phyloP scores from a whole-genome alignment of 768 basidiomycete genomes.

The Rossbeevera mucosa region DNA sequence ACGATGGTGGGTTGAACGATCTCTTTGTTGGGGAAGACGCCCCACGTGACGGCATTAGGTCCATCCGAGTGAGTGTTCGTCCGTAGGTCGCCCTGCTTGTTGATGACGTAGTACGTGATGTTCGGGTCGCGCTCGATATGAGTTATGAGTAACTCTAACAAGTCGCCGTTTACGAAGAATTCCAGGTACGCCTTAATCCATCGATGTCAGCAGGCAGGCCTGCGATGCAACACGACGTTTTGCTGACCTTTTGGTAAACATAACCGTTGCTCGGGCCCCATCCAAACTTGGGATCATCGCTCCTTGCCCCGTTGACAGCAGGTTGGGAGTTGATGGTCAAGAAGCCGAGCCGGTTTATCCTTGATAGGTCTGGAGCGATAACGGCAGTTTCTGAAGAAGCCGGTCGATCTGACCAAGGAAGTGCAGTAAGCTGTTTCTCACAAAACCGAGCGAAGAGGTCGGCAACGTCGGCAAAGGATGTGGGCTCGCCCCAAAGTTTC shows the following conservation, averaged over 20 bases:
- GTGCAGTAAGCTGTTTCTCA: conserved; percentile 58
- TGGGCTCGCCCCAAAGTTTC: conserved; percentile 84
- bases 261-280: conserved; percentile 95
- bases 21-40: conserved; percentile 96
- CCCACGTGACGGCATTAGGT: conserved; percentile 99
- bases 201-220: not conserved
- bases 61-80: conserved; percentile 95
- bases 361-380: conserved; percentile 73
- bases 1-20: conserved; percentile 95
- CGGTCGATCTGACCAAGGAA: conserved; percentile 95
- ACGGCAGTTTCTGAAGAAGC: conserved; percentile 77
- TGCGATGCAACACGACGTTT: not conserved
- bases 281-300: conserved; percentile 80
- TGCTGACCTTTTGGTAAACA: conserved; percentile 85
- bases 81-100: conserved; percentile 88
- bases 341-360: conserved; percentile 89
- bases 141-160: conserved; percentile 67
- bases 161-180: conserved; percentile 80
- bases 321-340: conserved; percentile 97
- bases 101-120: conserved; percentile 97
- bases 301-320: conserved; percentile 84
- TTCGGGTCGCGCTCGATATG: conserved; percentile 83
- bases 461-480: conserved; percentile 57
- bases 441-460: conserved; percentile 85
- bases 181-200: conserved; percentile 81